Evolutionary conservation across 805 yeast genomes (phyloP), one percentile per base, ranked within the genome.

Genomic region (Wickerhamomyces bisporus): DNA sequence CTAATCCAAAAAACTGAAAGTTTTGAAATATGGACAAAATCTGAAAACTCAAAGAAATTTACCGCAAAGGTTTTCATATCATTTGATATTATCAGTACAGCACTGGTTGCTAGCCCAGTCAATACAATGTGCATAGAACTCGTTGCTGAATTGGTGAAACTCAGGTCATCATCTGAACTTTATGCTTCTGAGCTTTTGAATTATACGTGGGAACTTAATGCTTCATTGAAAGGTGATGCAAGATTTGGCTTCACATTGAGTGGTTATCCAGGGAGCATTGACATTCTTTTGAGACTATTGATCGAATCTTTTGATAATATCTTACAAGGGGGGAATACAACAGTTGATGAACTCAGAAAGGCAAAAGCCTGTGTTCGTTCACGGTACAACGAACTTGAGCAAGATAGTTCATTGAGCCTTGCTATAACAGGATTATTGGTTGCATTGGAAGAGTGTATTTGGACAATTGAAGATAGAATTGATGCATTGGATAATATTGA

Each of bases 181-280:
- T 83, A 81, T 50, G 71, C 74, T 1, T 68, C 79, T 1, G 75
- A 78, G 39, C 52, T 66, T n/a, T 41, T 79, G 9, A 77, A 79
- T 2, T 79, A 69, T 48, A 53, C 71, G 0, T 82, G 82, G 74
- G 78, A 74, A 15, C 43, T 82, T 0, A 62, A 57, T 26, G 73
- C 86, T 0, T 75, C 81, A 4, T 42, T 64, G 12, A 73, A 72
- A 44, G 80, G 84, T 5, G 75, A 70, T 36, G 66, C 70, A 1
- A 71, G 80, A 6, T 51, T 83, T 6, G 57, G 70, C 0, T 48
- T 82, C n/a, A 71, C 70, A 4, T 53, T 78, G 1, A 60, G 71
- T 20, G 91, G 93, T 0, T 70, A 71, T n/a, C 48, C 55, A 0
- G 57, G 57, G 21, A 71, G 75, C 2, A 57, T 73, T 5, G 36